These are phyloP conservation scores for Neodidymelliopsis sp. DNA, from an alignment of 2,329 filamentous ascomycete genomes.

Conservation along the genomic window DNA sequence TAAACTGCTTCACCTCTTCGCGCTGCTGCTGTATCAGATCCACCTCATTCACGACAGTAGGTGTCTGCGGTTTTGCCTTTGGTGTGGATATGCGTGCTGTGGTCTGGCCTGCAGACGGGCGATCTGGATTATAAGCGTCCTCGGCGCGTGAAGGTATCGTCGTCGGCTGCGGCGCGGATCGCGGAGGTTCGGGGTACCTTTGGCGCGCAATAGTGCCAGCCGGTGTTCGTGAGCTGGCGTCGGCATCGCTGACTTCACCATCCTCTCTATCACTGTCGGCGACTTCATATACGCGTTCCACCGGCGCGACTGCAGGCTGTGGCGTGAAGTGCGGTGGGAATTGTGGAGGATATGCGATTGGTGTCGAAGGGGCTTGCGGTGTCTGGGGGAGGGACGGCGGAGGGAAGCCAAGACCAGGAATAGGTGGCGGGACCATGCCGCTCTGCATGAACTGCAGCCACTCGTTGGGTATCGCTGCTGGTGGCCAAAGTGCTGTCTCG, in stretches of 20 bases:
- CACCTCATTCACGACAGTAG: constrained; percentile 2
- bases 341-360: constrained; percentile 23
- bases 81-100: constrained; percentile 1
- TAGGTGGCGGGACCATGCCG: constrained; percentile 28
- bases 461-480: constrained; percentile 40
- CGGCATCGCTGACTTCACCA: constrained; percentile 75
- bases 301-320: constrained; percentile 14
- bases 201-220: constrained; percentile 16
- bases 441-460: constrained; percentile 40
- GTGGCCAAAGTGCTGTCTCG: constrained; percentile 23
- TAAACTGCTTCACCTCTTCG: constrained; percentile 47
- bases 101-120: constrained; percentile 27
- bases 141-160: constrained; percentile 2
- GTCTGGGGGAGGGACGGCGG: constrained; percentile 31
- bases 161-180: constrained; percentile 29
- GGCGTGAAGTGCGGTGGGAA: constrained; percentile 19
- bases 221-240: constrained; percentile 22
- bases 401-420: constrained; percentile 27
- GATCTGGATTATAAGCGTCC: constrained; percentile 28
- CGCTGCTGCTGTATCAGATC: constrained; percentile 34
- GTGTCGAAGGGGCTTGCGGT: constrained; percentile 26
- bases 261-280: constrained; percentile 67
- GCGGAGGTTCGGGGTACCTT: constrained; percentile 26
- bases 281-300: constrained; percentile 40
- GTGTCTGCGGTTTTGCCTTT: constrained; percentile 10